Base-by-base conservation (phyloP, 495 filamentous ascomycete species). In the Peziza echinospora region DNA sequence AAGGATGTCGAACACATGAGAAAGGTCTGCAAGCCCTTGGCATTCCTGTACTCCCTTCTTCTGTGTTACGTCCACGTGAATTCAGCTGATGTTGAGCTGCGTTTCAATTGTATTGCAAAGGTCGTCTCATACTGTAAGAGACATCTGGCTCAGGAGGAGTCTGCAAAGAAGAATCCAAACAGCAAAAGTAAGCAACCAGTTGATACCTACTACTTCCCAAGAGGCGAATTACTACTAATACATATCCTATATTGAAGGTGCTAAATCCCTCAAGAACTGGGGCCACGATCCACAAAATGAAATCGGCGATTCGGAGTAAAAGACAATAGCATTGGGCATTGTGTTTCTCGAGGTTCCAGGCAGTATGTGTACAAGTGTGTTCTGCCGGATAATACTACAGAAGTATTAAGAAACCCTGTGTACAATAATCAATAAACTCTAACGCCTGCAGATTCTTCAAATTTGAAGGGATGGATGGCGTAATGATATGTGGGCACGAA, bases 1-100 rank as follows among this genome's bases (percentile, higher is more conserved):
- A 63, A 68, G 4, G 72, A 80, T 34, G 59, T 80, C 24, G 63
- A 64, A 8, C 77, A 82, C 53, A 80, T 79, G 75, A 64, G 78
- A 5, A 69, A 65, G 39, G 78, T 79, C 6, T 74, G 76, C 0
- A 63, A 71, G 6, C 61, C n/a, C n/a, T n/a, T n/a, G n/a, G n/a
- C n/a, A n/a, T n/a, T n/a, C n/a, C n/a, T n/a, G n/a, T n/a, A 61
- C 26, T 59, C 53, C 44, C 47, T n/a, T n/a, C n/a, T n/a, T n/a
- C n/a, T n/a, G n/a, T n/a, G n/a, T n/a, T n/a, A n/a, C n/a, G n/a
- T n/a, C n/a, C n/a, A n/a, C n/a, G n/a, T n/a, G n/a, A n/a, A n/a
- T n/a, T n/a, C n/a, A n/a, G n/a, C n/a, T n/a, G n/a, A n/a, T 23
- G 0, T 37, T 45, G 11, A 21, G 5, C 11, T 22, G 26, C 11